Evolutionary conservation across 1,284 basidiomycete species (phyloP).

Genomic region (Malassezia sp.): DNA sequence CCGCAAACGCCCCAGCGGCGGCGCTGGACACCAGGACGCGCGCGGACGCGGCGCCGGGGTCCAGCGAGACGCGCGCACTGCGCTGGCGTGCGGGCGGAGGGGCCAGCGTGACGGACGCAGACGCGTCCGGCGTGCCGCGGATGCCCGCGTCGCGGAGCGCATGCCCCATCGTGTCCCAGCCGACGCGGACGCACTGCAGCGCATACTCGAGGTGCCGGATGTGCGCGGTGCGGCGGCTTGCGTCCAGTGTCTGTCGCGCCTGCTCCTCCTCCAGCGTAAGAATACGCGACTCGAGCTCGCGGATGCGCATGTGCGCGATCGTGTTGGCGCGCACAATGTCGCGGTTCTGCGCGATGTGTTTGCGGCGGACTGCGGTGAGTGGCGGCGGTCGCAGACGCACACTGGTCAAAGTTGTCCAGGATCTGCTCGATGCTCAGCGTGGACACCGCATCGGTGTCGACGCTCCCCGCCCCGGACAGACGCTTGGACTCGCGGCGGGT

Average conservation of each 20-base stretch:
- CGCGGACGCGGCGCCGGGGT: constrained; percentile 12
- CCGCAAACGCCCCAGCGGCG: neutral
- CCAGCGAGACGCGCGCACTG: constrained; percentile 11
- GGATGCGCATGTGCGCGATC: constrained; percentile 27
- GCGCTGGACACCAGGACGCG: constrained; percentile 8
- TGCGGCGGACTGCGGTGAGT: constrained; percentile 26
- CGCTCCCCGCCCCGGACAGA: constrained; percentile 14
- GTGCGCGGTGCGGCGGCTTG: constrained; percentile 18
- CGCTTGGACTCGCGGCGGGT: constrained; percentile 18
- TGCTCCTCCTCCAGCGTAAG: constrained; percentile 31
- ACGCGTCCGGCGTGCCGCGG: neutral
- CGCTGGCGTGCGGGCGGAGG: neutral
- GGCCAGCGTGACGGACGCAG: neutral
- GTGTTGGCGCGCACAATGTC: constrained; percentile 43
- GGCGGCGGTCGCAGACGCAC: constrained; percentile 9
- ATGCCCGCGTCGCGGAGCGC: constrained; percentile 18
- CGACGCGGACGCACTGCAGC: constrained; percentile 21
- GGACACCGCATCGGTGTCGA: neutral
- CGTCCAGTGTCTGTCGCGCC: constrained; percentile 18
- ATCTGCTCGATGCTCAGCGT: constrained; percentile 37
- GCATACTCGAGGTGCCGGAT: constrained; percentile 28
- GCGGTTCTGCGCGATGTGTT: constrained; percentile 43
- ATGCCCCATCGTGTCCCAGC: constrained; percentile 33
- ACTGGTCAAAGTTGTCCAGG: constrained; percentile 39
- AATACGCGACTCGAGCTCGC: constrained; percentile 37